A percentile compares a stretch with the other conserved stretches of the same genome.
These are phyloP conservation scores for Simplicillium aogashimaense DNA, from an alignment of 2,329 filamentous ascomycete genomes.

Conservation along the genomic window DNA sequence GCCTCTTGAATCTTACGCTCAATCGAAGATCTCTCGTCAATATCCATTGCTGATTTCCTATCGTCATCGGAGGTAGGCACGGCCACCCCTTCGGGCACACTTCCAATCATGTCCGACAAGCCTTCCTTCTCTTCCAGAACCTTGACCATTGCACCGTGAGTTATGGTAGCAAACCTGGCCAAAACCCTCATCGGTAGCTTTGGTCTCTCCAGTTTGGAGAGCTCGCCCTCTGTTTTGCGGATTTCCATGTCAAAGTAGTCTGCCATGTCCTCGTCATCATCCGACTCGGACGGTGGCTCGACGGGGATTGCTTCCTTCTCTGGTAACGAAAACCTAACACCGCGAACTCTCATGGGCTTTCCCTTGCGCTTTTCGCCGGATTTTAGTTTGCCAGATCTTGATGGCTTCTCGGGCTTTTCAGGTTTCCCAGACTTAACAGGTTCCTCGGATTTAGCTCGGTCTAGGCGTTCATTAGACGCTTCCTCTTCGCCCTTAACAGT, in stretches of 20 bases:
- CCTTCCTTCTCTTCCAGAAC: slow-evolving; percentile 35
- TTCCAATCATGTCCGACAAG: slow-evolving; percentile 31
- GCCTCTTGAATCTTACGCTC: no score
- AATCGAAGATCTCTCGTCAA: slow-evolving; percentile 11
- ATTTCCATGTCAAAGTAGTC: slow-evolving; percentile 46
- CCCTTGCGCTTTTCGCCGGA: slow-evolving; percentile 5
- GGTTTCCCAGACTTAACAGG: slow-evolving; percentile 5
- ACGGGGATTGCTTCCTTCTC: slow-evolving; percentile 18
- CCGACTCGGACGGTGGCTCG: slow-evolving; percentile 33
- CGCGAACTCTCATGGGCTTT: slow-evolving; percentile 18
- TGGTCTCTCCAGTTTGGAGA: slow-evolving; percentile 34
- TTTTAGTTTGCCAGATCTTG: not conserved
- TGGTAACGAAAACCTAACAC: slow-evolving; percentile 29
- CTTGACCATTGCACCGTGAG: slow-evolving; percentile 37
- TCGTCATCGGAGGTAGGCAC: slow-evolving; percentile 8
- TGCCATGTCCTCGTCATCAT: slow-evolving; percentile 50
- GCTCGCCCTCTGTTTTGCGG: slow-evolving; percentile 36
- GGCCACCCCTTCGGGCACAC: slow-evolving; percentile 23
- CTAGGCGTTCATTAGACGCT: not conserved
- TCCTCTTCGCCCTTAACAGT: slow-evolving; percentile 24
- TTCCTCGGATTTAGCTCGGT: slow-evolving; percentile 8
- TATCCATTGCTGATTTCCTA: slow-evolving; percentile 5
- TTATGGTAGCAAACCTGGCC: slow-evolving; percentile 34
- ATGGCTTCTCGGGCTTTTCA: not conserved
- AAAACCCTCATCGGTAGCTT: slow-evolving; percentile 30